A percentile compares a stretch with the other conserved stretches of the same genome.
Conservation (phyloP, 2,329 filamentous ascomycete species). For the Falciphora oryzae region DNA sequence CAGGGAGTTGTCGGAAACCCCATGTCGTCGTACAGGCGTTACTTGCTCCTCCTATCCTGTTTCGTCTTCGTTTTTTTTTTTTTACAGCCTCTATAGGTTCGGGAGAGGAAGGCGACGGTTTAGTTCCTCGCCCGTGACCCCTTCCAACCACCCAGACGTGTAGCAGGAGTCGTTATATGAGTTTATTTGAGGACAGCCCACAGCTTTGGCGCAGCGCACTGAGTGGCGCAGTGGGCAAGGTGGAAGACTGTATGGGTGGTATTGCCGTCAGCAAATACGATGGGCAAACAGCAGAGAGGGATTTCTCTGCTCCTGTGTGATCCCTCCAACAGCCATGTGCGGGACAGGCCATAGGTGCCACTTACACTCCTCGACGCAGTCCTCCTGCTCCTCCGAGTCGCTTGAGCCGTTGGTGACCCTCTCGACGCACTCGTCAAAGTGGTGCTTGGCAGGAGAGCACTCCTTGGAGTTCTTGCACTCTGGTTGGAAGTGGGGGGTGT, state of each 20-base stretch:
- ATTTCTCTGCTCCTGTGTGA: background rate
- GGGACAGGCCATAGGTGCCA: slow-evolving; percentile 2
- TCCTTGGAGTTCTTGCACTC: slow-evolving; percentile 84
- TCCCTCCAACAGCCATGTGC: background rate
- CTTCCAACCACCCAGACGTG: background rate
- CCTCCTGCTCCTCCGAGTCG: slow-evolving; percentile 72
- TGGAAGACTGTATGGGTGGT: slow-evolving; percentile 74
- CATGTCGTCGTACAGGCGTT: background rate
- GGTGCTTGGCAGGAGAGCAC: slow-evolving; percentile 88
- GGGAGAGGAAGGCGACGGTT: background rate
- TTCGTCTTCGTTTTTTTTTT: background rate
- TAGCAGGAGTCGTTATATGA: background rate
- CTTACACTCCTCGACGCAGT: slow-evolving; percentile 99
- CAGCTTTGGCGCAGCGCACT: slow-evolving; percentile 94
- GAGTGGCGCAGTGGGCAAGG: slow-evolving; percentile 88
- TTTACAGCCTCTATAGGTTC: background rate
- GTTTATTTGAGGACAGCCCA: slow-evolving; percentile 86
- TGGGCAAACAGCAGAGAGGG: background rate
- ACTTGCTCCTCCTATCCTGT: background rate
- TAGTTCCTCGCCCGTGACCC: background rate
- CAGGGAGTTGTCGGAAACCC: background rate
- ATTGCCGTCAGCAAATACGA: slow-evolving; percentile 10
- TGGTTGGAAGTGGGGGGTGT: slow-evolving; percentile 34
- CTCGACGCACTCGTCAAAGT: slow-evolving; percentile 97
- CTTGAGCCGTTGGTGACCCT: slow-evolving; percentile 60